A percentile compares a stretch with the other conserved stretches of the same genome.
Evolutionary conservation across 2,329 filamentous ascomycete genomes (phyloP).

Genomic region (Fusarium piperis): DNA sequence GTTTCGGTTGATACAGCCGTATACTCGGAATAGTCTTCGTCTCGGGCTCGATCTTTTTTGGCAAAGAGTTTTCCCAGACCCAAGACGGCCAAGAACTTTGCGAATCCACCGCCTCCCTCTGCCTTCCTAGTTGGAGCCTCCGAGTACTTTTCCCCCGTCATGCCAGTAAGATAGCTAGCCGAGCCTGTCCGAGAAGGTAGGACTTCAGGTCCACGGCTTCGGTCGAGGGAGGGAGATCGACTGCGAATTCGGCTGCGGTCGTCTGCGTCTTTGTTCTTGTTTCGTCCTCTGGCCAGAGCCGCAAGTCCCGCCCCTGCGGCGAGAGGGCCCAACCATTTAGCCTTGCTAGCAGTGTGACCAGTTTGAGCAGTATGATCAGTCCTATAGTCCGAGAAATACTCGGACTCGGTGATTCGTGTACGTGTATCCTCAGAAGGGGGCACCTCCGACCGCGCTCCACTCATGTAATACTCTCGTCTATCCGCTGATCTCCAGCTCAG

Average conservation of each 20-base stretch:
- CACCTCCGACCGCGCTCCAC: conserved; percentile 65
- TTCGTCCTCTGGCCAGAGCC: conserved; percentile 57
- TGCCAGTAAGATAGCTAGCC: conserved; percentile 64
- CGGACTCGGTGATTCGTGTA: conserved; percentile 53
- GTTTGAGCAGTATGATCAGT: conserved; percentile 41
- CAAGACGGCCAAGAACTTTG: conserved; percentile 64
- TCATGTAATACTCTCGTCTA: conserved; percentile 63
- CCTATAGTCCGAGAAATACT: conserved; percentile 49
- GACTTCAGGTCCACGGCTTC: conserved; percentile 58
- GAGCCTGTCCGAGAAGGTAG: conserved; percentile 63
- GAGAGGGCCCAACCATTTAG: conserved; percentile 62
- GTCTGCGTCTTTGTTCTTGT: conserved; percentile 50
- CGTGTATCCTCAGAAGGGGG: conserved; percentile 60
- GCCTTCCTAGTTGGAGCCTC: conserved; percentile 52
- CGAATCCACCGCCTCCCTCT: conserved; percentile 62
- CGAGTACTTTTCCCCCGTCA: conserved; percentile 66
- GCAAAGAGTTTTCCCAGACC: conserved; percentile 70
- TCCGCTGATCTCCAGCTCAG: conserved; percentile 75
- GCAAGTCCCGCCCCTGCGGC: conserved; percentile 61
- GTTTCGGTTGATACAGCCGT: conserved; percentile 71
- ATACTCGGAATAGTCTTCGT: conserved; percentile 72
- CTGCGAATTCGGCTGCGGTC: conserved; percentile 55
- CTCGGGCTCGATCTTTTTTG: conserved; percentile 58
- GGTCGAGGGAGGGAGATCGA: conserved; percentile 49
- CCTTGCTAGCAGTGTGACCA: conserved; percentile 36